Percentiles rank a stretch among this genome's conserved stretches.
These are phyloP conservation scores for Phaffia rhodozyma DNA, from an alignment of 1,284 basidiomycete genomes.

Conservation along the genomic window DNA sequence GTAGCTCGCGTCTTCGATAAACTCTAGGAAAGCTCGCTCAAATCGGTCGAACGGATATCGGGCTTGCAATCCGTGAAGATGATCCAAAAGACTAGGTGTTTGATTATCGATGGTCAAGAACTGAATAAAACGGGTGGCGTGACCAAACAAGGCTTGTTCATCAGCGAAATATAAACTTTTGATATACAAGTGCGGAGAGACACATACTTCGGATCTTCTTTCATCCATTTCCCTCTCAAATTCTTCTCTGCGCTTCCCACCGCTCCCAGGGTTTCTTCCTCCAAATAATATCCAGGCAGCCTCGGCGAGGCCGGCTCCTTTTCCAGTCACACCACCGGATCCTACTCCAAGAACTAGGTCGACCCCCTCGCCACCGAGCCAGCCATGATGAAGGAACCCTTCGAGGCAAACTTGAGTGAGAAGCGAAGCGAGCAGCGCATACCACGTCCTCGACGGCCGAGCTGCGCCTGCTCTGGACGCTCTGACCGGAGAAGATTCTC, in stretches of 20 bases:
- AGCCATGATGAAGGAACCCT: conserved; percentile 64
- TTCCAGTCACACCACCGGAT: conserved; percentile 36
- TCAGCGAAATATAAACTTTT: neutral
- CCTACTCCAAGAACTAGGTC: conserved; percentile 62
- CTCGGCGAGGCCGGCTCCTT: conserved; percentile 39
- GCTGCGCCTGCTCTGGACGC: conserved; percentile 32
- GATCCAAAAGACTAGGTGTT: conserved; percentile 58
- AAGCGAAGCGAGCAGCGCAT: conserved; percentile 57
- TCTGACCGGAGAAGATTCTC: neutral
- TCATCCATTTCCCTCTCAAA: conserved; percentile 55
- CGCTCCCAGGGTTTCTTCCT: conserved; percentile 7
- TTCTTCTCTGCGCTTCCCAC: conserved; percentile 32
- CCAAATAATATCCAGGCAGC: conserved; percentile 53
- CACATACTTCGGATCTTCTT: conserved; percentile 50
- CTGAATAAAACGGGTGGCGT: conserved; percentile 33
- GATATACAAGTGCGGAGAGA: neutral
- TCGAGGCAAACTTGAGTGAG: conserved; percentile 65
- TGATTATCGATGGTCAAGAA: conserved; percentile 57
- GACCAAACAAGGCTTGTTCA: neutral
- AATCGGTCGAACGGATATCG: conserved; percentile 66
- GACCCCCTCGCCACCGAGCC: conserved; percentile 56
- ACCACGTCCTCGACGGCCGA: conserved; percentile 62
- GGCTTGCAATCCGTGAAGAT: conserved; percentile 65
- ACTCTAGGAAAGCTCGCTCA: conserved; percentile 58
- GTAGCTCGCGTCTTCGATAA: conserved; percentile 60